Base-by-base conservation (phyloP, 345 rosid species). In the Eutrema yunnanense region DNA sequence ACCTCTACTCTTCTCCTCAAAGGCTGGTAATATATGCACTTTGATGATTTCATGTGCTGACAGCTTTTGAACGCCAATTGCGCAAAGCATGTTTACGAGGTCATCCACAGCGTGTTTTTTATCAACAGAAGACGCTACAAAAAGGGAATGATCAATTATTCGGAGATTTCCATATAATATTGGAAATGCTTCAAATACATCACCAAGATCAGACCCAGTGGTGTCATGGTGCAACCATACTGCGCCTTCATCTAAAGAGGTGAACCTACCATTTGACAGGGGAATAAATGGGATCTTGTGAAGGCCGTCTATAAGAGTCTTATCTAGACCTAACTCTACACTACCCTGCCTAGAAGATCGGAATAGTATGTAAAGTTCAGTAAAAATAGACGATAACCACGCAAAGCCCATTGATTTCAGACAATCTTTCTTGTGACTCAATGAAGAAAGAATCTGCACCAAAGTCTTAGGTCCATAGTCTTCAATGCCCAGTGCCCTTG, bases 41-140 rank as follows among this genome's bases (percentile, higher is more conserved):
- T 75, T 91, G 49, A 86, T 70, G 72, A 94, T 89, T 72, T 91
- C 98, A 86, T 94, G 98, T 13, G 95, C 84, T 73, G 98, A 87
- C 63, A 94, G 80, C 78, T 80, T 85, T 67, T 87, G 96, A 51
- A 88, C 85, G 44, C 98, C 98, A 65, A 86, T 73, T 74, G 63
- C 82, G 67, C 71, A 84, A 69, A 94, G 92, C 87, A 91, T 85
- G 75, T 80, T 73, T 37, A 77, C 73, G 30, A 80, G 76, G 78
- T 86, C 87, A 58, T 86, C 86, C 13, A 41, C 81, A 32, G 53
- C 49, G 56, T 74, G 47, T 32, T 67, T 55, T 41, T 79, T 82
- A 76, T 70, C 50, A 38, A 62, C 58, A 30, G 81, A 73, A 63
- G 63, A 78, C 68, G 83, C 82, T 46, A 84, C 75, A 76, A 94